Evolutionary conservation across 495 filamentous ascomycete genomes (phyloP).

Genomic region (Paragyromitra xinjiangensis): DNA sequence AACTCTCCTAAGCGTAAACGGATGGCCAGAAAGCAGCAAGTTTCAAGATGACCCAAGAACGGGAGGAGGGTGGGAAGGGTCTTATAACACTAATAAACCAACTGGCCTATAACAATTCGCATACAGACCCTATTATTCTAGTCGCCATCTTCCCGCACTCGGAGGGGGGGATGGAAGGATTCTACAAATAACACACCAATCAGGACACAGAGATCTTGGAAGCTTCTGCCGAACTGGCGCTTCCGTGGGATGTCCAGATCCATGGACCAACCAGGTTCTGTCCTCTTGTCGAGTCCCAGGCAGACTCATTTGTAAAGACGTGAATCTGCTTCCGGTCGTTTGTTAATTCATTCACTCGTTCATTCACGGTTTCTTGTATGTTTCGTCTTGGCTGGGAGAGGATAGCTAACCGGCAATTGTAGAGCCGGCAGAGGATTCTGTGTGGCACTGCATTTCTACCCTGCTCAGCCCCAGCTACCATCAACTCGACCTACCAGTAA

Average conservation of each 20-base stretch:
- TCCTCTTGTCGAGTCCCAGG: no score
- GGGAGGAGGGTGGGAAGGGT: not conserved
- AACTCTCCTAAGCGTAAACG: not conserved
- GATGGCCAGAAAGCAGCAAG: not conserved
- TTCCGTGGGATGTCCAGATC: not conserved
- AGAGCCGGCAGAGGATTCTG: not conserved
- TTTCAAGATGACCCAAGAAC: not conserved
- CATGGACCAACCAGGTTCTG: not conserved
- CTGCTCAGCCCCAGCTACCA: not conserved
- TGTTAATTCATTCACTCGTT: no score
- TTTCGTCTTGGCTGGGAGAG: no score
- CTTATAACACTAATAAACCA: not conserved
- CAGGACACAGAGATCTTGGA: not conserved
- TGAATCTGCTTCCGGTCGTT: no score
- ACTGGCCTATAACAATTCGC: not conserved
- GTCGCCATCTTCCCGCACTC: not conserved
- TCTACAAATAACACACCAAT: conserved; percentile 2
- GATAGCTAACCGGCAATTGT: no score
- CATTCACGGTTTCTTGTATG: no score
- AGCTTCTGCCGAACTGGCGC: not conserved
- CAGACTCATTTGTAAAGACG: not conserved
- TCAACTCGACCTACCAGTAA: not conserved
- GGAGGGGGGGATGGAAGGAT: not conserved
- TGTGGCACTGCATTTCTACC: not conserved
- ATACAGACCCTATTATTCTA: not conserved